Percentiles rank a stretch among this genome's conserved stretches.
Evolutionary conservation across 2,329 filamentous ascomycete species (phyloP).

Genomic region (Trichoderma asperellum): DNA sequence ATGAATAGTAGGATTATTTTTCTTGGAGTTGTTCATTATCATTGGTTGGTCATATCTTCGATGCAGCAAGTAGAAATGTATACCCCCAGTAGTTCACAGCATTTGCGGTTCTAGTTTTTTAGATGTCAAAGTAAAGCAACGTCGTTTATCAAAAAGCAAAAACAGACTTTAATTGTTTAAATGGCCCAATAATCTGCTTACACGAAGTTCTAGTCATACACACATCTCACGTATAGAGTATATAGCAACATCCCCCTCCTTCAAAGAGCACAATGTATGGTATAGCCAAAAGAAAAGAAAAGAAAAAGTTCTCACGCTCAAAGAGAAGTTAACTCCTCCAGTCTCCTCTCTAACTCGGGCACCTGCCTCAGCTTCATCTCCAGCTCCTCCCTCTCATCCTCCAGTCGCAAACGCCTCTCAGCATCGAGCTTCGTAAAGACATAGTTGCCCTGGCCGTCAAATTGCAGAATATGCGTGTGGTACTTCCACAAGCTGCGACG

Average conservation of each 20-base stretch:
- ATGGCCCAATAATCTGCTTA: not conserved
- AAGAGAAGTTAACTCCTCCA: slow-evolving; percentile 70
- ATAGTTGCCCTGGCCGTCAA: slow-evolving; percentile 90
- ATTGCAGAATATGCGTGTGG: slow-evolving; percentile 91
- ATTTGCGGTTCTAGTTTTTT: too few species aligned
- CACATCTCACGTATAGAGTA: slow-evolving; percentile 1
- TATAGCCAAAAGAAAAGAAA: not conserved
- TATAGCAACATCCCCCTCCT: slow-evolving; percentile 4
- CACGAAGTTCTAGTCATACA: slow-evolving; percentile 15
- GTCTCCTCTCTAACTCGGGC: slow-evolving; percentile 82
- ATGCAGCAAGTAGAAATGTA: not conserved
- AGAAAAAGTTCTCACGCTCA: slow-evolving; percentile 11
- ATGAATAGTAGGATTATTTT: not conserved
- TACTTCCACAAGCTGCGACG: slow-evolving; percentile 94
- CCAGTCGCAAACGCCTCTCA: slow-evolving; percentile 78
- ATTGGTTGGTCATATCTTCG: not conserved
- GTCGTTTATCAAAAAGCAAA: not conserved
- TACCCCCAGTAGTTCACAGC: not conserved
- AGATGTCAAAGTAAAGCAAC: not conserved
- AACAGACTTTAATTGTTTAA: not conserved
- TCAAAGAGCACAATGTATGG: not conserved
- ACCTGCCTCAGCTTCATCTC: slow-evolving; percentile 84
- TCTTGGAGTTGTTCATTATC: not conserved
- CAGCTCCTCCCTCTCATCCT: slow-evolving; percentile 96
- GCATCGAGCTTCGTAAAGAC: slow-evolving; percentile 90